phyloP scores from a whole-genome alignment of 805 yeast genomes.

The Wickerhamiella hasegawae region DNA sequence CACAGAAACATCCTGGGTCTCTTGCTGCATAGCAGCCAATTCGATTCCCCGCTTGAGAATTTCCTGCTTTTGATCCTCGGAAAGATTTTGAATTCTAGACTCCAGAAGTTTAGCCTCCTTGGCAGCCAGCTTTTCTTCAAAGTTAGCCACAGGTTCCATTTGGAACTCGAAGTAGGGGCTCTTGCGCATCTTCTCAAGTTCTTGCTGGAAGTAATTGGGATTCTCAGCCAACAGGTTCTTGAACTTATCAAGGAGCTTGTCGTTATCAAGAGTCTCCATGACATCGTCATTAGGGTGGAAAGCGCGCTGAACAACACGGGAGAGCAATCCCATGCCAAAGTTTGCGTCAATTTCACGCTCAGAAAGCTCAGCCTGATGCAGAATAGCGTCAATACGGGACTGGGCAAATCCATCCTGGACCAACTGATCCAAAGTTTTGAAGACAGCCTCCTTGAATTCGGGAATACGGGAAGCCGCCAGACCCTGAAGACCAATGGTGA shows the following conservation, averaged over 20 bases:
- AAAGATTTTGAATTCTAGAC: conserved; percentile 27
- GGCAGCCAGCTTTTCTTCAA: conserved; percentile 31
- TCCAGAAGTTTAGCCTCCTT: conserved; percentile 45
- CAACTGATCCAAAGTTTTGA: conserved; percentile 30
- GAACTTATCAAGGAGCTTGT: conserved; percentile 41
- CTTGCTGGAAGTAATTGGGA: conserved; percentile 42
- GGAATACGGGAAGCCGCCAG: conserved; percentile 32
- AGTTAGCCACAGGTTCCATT: conserved; percentile 54
- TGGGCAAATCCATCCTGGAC: conserved; percentile 32
- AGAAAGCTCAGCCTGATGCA: conserved; percentile 73
- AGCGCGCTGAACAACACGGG: conserved; percentile 71
- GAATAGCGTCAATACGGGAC: conserved; percentile 60
- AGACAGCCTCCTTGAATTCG: conserved; percentile 32
- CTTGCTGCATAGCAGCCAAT: conserved; percentile 47
- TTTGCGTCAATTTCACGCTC: conserved; percentile 80
- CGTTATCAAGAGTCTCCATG: conserved; percentile 48
- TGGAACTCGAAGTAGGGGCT: conserved; percentile 53
- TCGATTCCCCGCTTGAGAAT: conserved; percentile 45
- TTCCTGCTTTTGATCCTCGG: conserved; percentile 38
- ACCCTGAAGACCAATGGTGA: conserved; percentile 79
- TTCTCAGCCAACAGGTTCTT: conserved; percentile 39
- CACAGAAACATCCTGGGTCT: conserved; percentile 55
- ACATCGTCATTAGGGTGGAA: conserved; percentile 62
- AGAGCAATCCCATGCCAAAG: conserved; percentile 68
- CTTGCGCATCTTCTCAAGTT: conserved; percentile 37